Conservation (phyloP, 768 basidiomycete species). For the Paxillus involutus region DNA sequence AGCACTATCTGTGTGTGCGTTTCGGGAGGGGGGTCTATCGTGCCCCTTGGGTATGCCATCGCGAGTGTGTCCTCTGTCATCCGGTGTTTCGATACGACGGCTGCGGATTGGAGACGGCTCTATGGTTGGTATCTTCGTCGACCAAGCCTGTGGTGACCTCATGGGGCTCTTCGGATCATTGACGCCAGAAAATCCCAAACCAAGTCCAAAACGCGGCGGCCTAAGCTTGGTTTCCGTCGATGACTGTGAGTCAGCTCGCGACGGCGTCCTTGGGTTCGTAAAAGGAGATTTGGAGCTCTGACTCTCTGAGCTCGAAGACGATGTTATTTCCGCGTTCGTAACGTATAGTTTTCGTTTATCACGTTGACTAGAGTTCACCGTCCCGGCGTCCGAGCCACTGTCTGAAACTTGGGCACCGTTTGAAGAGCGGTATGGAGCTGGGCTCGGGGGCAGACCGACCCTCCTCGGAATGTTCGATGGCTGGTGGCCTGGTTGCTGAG, state of each 20-base stretch:
- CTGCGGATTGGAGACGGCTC: not conserved
- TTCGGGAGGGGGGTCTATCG: slow-evolving; percentile 11
- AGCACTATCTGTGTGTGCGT: not conserved
- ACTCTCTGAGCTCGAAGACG: slow-evolving; percentile 43
- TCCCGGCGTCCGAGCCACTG: slow-evolving; percentile 30
- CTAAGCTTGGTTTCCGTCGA: slow-evolving; percentile 23
- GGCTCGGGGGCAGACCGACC: slow-evolving; percentile 13
- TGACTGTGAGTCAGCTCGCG: slow-evolving; percentile 20
- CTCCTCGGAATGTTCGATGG: slow-evolving; percentile 23
- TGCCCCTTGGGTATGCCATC: slow-evolving; percentile 9
- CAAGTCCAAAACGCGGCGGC: slow-evolving; percentile 29
- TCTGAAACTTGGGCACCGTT: slow-evolving; percentile 5
- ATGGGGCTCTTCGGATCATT: slow-evolving; percentile 9
- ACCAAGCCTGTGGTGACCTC: slow-evolving; percentile 11
- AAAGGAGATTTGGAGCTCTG: slow-evolving; percentile 21
- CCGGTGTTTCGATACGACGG: slow-evolving; percentile 5
- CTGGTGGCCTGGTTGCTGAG: slow-evolving; percentile 1
- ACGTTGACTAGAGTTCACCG: slow-evolving; percentile 22
- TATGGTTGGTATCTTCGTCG: slow-evolving; percentile 6
- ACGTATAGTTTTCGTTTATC: slow-evolving; percentile 43
- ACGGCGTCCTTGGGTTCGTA: slow-evolving; percentile 13
- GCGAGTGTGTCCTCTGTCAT: slow-evolving; percentile 8
- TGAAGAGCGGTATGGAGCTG: slow-evolving; percentile 13
- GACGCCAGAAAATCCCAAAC: slow-evolving; percentile 22
- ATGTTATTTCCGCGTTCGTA: slow-evolving; percentile 42